Evolutionary conservation across 305 asterid genomes (phyloP).

Genomic region (Fraxinus xanthoxyloides): DNA sequence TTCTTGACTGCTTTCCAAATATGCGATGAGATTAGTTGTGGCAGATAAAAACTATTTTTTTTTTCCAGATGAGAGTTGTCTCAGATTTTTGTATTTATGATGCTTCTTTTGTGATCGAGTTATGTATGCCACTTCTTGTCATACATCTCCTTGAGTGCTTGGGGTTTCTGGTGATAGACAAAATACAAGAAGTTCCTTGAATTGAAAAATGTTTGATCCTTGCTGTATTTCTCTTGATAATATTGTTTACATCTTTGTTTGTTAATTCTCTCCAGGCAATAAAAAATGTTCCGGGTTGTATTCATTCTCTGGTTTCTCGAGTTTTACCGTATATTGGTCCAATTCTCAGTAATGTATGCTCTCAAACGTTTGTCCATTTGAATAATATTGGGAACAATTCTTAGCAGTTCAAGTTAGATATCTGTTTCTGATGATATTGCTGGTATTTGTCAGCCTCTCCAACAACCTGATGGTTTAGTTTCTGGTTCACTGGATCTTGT

Average conservation of each 20-base stretch:
- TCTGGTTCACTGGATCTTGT: constrained; percentile 92
- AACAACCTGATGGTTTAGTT: constrained; percentile 87
- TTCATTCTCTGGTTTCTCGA: constrained; percentile 80
- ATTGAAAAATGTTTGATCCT: not conserved
- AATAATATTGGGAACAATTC: constrained; percentile 7
- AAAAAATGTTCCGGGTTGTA: constrained; percentile 89
- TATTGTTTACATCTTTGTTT: constrained; percentile 17
- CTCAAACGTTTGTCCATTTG: constrained; percentile 20
- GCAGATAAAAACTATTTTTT: not conserved
- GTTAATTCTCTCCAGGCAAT: constrained; percentile 59
- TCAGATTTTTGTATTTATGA: constrained; percentile 13
- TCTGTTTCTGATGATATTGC: constrained; percentile 27
- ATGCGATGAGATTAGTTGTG: not conserved
- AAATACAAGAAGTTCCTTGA: not conserved
- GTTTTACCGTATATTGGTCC: constrained; percentile 76
- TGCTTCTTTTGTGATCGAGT: not conserved
- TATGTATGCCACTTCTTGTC: not conserved
- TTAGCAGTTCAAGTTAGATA: constrained; percentile 18
- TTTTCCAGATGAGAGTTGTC: constrained; percentile 4
- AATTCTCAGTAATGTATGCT: constrained; percentile 71
- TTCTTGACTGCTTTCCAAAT: not conserved
- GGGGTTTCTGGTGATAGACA: constrained; percentile 1
- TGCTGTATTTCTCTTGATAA: constrained; percentile 1
- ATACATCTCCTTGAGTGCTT: constrained; percentile 1
- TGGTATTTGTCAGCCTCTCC: constrained; percentile 71